These are phyloP conservation scores for Peronospora belbahrii DNA, from an alignment of 352 stramenopile genomes.

Conservation along the genomic window DNA sequence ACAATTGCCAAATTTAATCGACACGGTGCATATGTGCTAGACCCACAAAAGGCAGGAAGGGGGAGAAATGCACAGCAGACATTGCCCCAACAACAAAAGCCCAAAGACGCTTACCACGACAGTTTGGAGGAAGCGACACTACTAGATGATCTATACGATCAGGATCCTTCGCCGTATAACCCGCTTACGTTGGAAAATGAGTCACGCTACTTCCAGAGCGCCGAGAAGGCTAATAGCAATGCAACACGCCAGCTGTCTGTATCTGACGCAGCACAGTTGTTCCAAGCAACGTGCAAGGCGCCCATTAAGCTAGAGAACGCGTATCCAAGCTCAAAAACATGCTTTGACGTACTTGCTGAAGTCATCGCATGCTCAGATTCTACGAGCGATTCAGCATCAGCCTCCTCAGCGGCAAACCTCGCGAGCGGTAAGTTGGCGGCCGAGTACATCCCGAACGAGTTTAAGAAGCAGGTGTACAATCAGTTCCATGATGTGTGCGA, in stretches of 20 bases:
- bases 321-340: conserved; percentile 43
- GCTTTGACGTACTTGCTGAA: conserved; percentile 52
- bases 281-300: conserved; percentile 35
- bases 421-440: conserved; percentile 48
- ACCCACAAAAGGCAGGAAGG: conserved; percentile 28
- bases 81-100: conserved; percentile 42
- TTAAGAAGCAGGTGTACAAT: conserved; percentile 83
- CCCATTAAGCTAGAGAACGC: conserved; percentile 45
- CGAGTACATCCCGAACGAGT: conserved; percentile 76
- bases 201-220: conserved; percentile 72
- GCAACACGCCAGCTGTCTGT: conserved; percentile 17
- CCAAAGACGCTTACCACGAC: conserved; percentile 37
- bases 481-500: conserved; percentile 83
- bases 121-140: conserved; percentile 54
- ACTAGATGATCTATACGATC: conserved; percentile 61
- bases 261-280: conserved; percentile 33
- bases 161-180: conserved; percentile 50
- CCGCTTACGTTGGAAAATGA: conserved; percentile 77
- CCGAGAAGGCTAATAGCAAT: conserved; percentile 21
- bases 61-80: conserved; percentile 13
- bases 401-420: conserved; percentile 42
- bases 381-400: conserved; percentile 42
- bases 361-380: conserved; percentile 58
- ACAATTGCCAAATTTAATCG: conserved; percentile 86
- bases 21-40: conserved; percentile 74